phyloP scores from a whole-genome alignment of 352 stramenopile species.

The Globisporangium sylvaticum region DNA sequence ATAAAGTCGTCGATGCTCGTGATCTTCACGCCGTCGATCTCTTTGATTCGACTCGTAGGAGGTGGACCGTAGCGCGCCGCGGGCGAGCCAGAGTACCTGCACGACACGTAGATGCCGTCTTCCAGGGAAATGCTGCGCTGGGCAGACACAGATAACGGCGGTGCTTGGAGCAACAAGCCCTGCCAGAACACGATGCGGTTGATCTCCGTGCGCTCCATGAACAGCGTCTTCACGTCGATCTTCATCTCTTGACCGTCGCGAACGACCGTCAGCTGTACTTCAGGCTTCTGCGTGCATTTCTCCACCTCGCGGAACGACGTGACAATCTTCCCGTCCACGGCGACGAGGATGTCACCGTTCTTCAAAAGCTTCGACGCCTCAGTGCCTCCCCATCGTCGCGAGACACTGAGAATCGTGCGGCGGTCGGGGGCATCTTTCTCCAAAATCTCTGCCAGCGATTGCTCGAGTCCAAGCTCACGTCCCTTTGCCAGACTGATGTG shows the following conservation, averaged over 20 bases:
- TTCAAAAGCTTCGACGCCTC: constrained; percentile 61
- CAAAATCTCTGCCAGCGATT: constrained; percentile 71
- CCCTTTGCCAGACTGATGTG: constrained; percentile 88
- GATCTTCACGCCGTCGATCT: constrained; percentile 87
- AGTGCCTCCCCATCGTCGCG: constrained; percentile 70
- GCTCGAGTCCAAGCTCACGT: constrained; percentile 80
- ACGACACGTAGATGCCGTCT: constrained; percentile 85
- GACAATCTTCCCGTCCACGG: constrained; percentile 77
- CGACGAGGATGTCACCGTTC: constrained; percentile 86
- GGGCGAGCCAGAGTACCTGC: constrained; percentile 83
- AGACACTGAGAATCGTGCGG: constrained; percentile 78
- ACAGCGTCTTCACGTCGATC: constrained; percentile 71
- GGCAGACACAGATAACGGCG: constrained; percentile 82
- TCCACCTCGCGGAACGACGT: constrained; percentile 87
- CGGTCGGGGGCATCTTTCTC: constrained; percentile 65
- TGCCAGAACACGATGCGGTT: constrained; percentile 91
- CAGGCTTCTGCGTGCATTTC: constrained; percentile 67
- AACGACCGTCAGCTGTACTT: constrained; percentile 84
- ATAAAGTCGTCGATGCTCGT: constrained; percentile 89
- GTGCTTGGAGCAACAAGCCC: constrained; percentile 85
- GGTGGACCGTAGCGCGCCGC: constrained; percentile 86
- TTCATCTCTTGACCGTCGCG: constrained; percentile 69
- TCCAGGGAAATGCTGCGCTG: constrained; percentile 80
- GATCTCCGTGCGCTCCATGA: constrained; percentile 83
- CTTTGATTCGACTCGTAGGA: constrained; percentile 87